A percentile compares a stretch with the other conserved stretches of the same genome.
These are phyloP conservation scores for Yarrowia sp. DNA, from an alignment of 805 yeast genomes.

Conservation along the genomic window DNA sequence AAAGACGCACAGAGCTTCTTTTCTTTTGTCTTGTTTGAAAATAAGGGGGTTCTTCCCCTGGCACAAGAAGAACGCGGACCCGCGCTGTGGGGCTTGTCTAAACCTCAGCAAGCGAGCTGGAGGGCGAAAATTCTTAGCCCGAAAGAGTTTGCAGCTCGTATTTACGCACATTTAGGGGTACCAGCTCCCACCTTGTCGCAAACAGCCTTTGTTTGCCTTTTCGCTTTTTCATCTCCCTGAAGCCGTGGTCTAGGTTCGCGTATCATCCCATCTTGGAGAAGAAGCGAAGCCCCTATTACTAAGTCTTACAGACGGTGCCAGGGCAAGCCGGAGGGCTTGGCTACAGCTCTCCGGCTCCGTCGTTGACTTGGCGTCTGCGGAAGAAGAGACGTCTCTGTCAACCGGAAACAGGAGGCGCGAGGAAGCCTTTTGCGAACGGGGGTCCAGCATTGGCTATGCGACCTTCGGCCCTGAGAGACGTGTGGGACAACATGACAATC, in stretches of 20 bases:
- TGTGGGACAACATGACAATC: constrained; percentile 10
- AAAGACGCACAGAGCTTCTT: constrained; percentile 4
- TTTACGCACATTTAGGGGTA: constrained; percentile 16
- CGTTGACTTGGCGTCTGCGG: not conserved
- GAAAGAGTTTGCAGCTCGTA: not conserved
- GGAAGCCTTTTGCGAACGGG: not conserved
- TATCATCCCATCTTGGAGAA: not conserved
- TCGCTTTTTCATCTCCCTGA: not conserved
- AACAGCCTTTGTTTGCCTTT: not conserved
- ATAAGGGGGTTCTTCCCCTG: not conserved
- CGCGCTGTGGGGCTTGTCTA: constrained; percentile 14
- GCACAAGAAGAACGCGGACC: not conserved
- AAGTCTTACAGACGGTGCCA: not conserved
- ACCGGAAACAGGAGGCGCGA: not conserved
- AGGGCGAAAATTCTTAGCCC: not conserved
- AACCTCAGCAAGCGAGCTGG: constrained; percentile 4
- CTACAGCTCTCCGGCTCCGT: not conserved
- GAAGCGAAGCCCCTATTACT: constrained; percentile 18
- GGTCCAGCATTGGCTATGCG: constrained; percentile 16
- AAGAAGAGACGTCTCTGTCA: not conserved
- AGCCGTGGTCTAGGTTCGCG: not conserved
- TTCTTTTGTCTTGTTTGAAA: constrained; percentile 15
- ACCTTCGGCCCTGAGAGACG: constrained; percentile 3
- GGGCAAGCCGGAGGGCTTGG: not conserved
- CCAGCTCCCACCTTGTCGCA: not conserved